Evolutionary conservation across 1,284 basidiomycete species (phyloP).

Genomic region (Wallemia hederae): DNA sequence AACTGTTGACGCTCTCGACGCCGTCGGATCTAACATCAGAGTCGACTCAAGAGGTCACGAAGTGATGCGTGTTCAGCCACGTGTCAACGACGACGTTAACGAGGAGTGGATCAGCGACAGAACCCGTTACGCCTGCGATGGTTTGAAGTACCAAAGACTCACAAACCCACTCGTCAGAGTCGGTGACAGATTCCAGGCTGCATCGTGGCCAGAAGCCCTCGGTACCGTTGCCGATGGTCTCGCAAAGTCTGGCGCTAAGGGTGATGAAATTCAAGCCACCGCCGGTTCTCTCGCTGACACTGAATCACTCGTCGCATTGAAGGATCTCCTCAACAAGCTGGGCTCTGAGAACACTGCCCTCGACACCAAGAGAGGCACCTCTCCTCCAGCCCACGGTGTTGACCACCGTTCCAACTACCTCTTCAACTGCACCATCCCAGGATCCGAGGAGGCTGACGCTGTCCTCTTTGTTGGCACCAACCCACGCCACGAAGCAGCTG

Average conservation of each 20-base stretch:
- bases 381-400: constrained; percentile 42
- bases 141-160: constrained; percentile 78
- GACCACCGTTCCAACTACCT: constrained; percentile 90
- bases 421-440: constrained; percentile 82
- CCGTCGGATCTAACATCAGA: constrained; percentile 90
- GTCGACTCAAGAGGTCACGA: constrained; percentile 83
- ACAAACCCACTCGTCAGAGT: constrained; percentile 73
- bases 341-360: constrained; percentile 81
- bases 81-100: constrained; percentile 91
- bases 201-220: constrained; percentile 79
- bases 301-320: constrained; percentile 72
- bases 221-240: constrained; percentile 51
- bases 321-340: constrained; percentile 74
- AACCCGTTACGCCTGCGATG: constrained; percentile 87
- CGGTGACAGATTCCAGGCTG: constrained; percentile 70
- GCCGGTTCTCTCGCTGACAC: constrained; percentile 82
- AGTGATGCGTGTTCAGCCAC: constrained; percentile 91
- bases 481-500: constrained; percentile 88
- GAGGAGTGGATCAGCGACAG: constrained; percentile 99
- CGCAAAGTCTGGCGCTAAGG: constrained; percentile 45
- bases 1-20: constrained; percentile 88
- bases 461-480: constrained; percentile 90
- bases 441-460: constrained; percentile 68
- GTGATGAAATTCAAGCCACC: constrained; percentile 87
- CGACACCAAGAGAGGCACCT: constrained; percentile 39